Evolutionary conservation across 1,284 basidiomycete genomes (phyloP).

Genomic region (Albatrellus sp.): DNA sequence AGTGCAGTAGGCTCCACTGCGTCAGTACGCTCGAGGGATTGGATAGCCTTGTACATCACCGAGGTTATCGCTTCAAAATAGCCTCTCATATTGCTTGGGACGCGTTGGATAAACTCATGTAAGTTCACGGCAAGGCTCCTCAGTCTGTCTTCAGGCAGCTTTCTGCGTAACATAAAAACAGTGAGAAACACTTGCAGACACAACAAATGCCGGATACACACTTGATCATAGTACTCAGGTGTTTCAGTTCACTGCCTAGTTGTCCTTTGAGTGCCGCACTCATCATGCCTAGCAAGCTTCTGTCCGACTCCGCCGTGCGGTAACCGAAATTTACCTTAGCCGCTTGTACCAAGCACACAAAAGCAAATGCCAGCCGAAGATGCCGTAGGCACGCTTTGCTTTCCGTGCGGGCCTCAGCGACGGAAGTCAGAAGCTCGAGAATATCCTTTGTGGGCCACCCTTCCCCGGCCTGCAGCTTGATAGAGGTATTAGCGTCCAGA

Average conservation of each 20-base stretch:
- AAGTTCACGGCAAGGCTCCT: neutral
- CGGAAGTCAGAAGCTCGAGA: conserved; percentile 17
- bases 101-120: neutral
- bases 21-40: neutral
- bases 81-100: neutral
- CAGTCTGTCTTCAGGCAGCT: conserved; percentile 21
- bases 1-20: neutral
- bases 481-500: conserved; percentile 4
- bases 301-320: conserved; percentile 14
- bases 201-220: conserved; percentile 16
- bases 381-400: conserved; percentile 23
- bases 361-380: conserved; percentile 33
- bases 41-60: neutral
- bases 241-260: conserved; percentile 25
- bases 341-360: conserved; percentile 30
- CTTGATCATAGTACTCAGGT: conserved; percentile 33
- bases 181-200: neutral
- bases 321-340: conserved; percentile 30
- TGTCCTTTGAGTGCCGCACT: conserved; percentile 26
- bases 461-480: neutral
- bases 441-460: conserved; percentile 9
- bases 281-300: conserved; percentile 20
- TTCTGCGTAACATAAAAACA: conserved; percentile 21
- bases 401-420: conserved; percentile 25
- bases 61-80: neutral